Evolutionary conservation across 1,139 yeast species (phyloP), one percentile per base, ranked within the genome.

Genomic region (Yamadazyma diospyri): DNA sequence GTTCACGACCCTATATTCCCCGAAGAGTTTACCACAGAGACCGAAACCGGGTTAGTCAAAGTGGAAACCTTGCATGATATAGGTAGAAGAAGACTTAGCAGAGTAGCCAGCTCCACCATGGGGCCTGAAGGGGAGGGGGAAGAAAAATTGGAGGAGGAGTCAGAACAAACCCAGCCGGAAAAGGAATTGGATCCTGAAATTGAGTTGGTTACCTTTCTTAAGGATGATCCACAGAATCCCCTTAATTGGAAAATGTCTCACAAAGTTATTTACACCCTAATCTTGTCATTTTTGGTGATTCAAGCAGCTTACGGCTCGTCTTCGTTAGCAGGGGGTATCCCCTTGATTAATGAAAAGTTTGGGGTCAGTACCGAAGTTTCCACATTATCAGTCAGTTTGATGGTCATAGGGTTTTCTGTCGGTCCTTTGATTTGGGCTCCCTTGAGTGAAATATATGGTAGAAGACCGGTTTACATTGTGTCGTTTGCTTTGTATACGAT

Each of bases 401-500:
- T 87, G 94, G 96, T 88, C 32, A 55, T 85, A 24, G 97, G 96
- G 3, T 88, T 87, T 51, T 74, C 89, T 14, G 73, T 87, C 16
- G 97, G 97, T 25, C 96, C 96, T 1, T 64, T 88, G 40, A 47
- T 87, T 17, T 88, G 96, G 95, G 87, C 95, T 10, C 96, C 96
- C 4, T 62, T 87, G 32, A 78, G 89, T 23, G 97, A 88, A 57
- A 79, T 81, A 50, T 78, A 79, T 44, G 97, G 97, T 31, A 73
- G 97, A 59, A 73, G 87, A 45, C 85, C 89, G 3, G 94, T 88
- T 13, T 88, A 88, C 54, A 70, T 81, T 49, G 66, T 83, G 36
- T 83, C 95, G 1, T 75, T 85, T 54, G 74, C 78, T 15, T 67
- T 86, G 13, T 87, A 87, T 52, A 75, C 76, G 35, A 71, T 86